Percentiles rank a stretch among this genome's conserved stretches.
These are phyloP conservation scores for Dioszegia aurantiaca DNA, from an alignment of 768 basidiomycete species.

Conservation along the genomic window DNA sequence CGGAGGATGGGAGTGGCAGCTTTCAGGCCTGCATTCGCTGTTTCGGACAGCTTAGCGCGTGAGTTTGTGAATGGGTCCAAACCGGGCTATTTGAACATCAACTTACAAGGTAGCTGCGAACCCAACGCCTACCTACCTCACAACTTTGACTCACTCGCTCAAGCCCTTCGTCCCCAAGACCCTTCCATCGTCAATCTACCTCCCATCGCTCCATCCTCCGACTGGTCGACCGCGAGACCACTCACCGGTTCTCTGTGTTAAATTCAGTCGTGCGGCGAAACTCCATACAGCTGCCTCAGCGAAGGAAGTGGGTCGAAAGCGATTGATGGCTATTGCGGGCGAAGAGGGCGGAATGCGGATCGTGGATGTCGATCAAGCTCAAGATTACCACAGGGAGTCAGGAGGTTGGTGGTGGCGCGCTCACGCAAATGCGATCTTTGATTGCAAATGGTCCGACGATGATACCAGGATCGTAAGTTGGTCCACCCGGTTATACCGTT, in stretches of 20 bases:
- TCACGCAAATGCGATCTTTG: conserved; percentile 50
- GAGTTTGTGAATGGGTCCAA: not conserved
- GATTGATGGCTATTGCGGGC: conserved; percentile 40
- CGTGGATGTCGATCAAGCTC: conserved; percentile 38
- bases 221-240: conserved; percentile 38
- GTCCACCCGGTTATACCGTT: no score
- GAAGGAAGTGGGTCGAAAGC: conserved; percentile 16
- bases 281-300: conserved; percentile 21
- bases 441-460: conserved; percentile 46
- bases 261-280: conserved; percentile 37
- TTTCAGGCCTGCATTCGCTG: not conserved
- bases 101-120: conserved; percentile 1
- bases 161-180: conserved; percentile 20
- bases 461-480: conserved; percentile 38
- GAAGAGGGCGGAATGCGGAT: conserved; percentile 45
- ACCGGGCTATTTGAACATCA: no score
- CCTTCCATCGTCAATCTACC: conserved; percentile 31
- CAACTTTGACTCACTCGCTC: conserved; percentile 29
- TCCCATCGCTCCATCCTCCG: conserved; percentile 36
- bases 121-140: conserved; percentile 14
- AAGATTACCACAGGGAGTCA: conserved; percentile 35
- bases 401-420: conserved; percentile 46
- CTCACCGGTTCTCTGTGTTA: conserved; percentile 32
- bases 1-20: conserved; percentile 2
- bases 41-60: conserved; percentile 1